Conservation (phyloP, 441 rosid species). For the Raphanus hybrid region DNA sequence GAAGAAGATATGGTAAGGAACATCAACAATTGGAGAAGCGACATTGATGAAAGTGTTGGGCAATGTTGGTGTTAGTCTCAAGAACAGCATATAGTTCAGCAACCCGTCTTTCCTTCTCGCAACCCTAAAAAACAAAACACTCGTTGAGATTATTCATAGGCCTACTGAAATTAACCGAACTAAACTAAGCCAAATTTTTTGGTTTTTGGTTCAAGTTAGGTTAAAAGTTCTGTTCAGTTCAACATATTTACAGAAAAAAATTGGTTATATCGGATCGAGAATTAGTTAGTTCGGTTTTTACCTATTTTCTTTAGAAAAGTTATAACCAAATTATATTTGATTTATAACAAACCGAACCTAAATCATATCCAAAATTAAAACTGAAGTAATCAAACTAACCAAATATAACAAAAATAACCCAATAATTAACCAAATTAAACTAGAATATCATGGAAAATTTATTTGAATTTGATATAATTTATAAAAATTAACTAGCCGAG, state of each 20-base stretch:
- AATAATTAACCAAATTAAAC: neutral
- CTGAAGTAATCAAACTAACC: neutral
- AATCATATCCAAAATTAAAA: neutral
- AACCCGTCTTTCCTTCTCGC: neutral
- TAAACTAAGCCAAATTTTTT: neutral
- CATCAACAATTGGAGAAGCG: constrained; percentile 89
- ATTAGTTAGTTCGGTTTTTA: neutral
- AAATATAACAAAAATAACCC: no score
- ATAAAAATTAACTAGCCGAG: neutral
- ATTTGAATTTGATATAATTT: neutral
- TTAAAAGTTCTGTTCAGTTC: neutral
- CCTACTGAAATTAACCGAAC: neutral
- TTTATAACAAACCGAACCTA: neutral
- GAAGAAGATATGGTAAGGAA: constrained; percentile 46
- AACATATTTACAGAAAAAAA: neutral
- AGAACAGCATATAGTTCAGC: constrained; percentile 72
- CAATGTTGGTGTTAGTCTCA: constrained; percentile 87
- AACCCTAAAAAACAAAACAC: neutral
- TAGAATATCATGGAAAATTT: neutral
- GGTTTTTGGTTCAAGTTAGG: neutral
- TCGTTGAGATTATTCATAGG: neutral
- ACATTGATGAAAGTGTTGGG: constrained; percentile 93
- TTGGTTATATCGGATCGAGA: neutral
- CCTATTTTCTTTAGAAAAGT: no score
- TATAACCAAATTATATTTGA: neutral